Percentiles rank a stretch among this genome's conserved stretches.
These are phyloP conservation scores for Myrica gale DNA, from an alignment of 306 rosid species.

Conservation along the genomic window DNA sequence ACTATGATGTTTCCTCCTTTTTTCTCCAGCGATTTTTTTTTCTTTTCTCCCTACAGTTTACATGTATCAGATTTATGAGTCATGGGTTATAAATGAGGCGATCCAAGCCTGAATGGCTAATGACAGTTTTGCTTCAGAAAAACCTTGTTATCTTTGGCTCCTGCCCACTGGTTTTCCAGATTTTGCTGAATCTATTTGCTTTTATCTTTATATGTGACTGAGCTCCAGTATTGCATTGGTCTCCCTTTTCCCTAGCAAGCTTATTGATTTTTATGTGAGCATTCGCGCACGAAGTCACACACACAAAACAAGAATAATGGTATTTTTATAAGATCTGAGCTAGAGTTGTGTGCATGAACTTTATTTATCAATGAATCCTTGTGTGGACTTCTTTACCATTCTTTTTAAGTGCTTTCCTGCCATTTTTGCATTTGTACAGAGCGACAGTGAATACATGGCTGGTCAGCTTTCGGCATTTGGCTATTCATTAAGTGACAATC, in stretches of 20 bases:
- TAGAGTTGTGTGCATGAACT: background rate
- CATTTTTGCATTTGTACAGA: constrained; percentile 40
- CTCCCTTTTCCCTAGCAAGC: background rate
- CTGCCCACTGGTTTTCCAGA: background rate
- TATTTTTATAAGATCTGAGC: background rate
- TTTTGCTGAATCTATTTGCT: background rate
- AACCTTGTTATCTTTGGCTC: background rate
- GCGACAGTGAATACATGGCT: constrained; percentile 97
- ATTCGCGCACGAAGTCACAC: no score
- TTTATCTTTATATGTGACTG: background rate
- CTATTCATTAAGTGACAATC: constrained; percentile 69
- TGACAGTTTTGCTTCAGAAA: background rate
- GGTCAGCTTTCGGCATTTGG: constrained; percentile 97
- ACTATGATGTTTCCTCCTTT: no score
- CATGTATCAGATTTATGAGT: background rate
- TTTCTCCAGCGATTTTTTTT: no score
- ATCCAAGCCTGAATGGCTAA: background rate
- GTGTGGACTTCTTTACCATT: background rate
- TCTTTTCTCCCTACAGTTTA: background rate
- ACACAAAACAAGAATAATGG: no score
- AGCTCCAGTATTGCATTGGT: background rate
- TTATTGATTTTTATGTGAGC: no score
- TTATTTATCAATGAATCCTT: background rate
- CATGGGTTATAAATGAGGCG: background rate
- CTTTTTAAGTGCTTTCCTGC: background rate